Base-by-base conservation (phyloP, 1,284 basidiomycete genomes). In the Tetrapyrgos nigripes region DNA sequence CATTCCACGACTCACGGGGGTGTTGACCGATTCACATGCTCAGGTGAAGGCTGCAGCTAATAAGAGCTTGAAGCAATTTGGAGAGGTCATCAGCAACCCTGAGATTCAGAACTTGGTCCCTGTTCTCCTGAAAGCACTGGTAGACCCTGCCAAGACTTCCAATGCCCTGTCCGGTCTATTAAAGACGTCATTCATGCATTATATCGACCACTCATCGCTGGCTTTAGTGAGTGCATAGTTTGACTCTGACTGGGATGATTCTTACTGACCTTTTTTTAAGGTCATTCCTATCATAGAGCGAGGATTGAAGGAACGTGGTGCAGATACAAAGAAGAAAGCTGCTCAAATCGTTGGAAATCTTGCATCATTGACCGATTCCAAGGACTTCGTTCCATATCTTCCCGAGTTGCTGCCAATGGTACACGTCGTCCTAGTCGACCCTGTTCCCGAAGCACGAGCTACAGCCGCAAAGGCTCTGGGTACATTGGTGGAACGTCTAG, bases 391-490 rank as follows among this genome's bases (percentile, higher is more conserved):
- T n/a, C 96, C 97, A 0, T 98, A 99, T 74, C 83, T 99, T 8
- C 82, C 87, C 44, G 86, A 89, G 59, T 85, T 99, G 43, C 82
- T 99, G 60, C 97, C 97, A 0, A 83, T 98, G 70, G 92, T 99
- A 0, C 95, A 98, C 65, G 77, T 88, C 37, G 97, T 99, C 23
- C 85, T 99, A 17, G 92, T 97, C 44, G 94, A 96, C 66, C 96
- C 96, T 47, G 96, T 98, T 4, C 97, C 96, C 1, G 97, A 99
- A 76, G 97, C 97, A 13, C 88, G 97, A 61, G 96, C 96, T 2
- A 98, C 96, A 0, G 96, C 97, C 2, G 97, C 97, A 26, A 98
- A 98, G 77, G 91, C 97, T 0, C 83, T 99, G n/a, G 97, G 97
- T 31, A 96, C 95, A 0, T 84, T 99, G 28, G 95, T 99, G 28